Evolutionary conservation across 2,329 filamentous ascomycete species (phyloP), one percentile per base, ranked within the genome.

Genomic region (Aspergillus sp.): DNA sequence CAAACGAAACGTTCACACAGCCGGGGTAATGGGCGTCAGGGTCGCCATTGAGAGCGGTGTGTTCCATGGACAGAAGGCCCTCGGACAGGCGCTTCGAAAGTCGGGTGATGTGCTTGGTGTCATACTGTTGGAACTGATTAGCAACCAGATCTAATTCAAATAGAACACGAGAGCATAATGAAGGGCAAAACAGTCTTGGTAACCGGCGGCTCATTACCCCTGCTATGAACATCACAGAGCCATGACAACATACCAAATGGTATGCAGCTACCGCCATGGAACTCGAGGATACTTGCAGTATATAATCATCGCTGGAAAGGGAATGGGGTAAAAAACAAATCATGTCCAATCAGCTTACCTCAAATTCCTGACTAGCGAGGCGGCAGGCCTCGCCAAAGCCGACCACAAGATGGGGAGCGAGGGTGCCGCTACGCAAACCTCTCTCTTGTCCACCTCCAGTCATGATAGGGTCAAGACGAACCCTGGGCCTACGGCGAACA

Each of bases 1-100:
- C 91, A 62, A 98, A 98, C 0, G 93, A 98, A 8, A 98, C 87
- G 67, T 98, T 98, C 49, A 98, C 91, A 58, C 93, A 98, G 50
- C 93, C 93, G 2, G 93, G 90, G 65, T 98, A 98, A 68, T 94
- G 94, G 41, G 81, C 78, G 5, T 85, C 70, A 2, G 83, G 77
- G 56, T 93, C 89, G 40, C 93, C 93, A 60, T 98, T 98, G 57
- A 95, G 83, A 7, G 78, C 81, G 2, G 93, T 95, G 70, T 98
- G 93, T 66, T 97, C 93, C 73, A 98, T 80, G 5, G 88, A 70
- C 13, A 98, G 75, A 3, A 98, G 83, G 2, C 90, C 90, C 12
- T 86, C 82, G 33, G 88, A 76, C 27, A 98, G 78, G 42, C 87
- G 84, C 62, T 95, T 86, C 8, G 93, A 96, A 7, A 98, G 80